Evolutionary conservation across 352 stramenopile species (phyloP).

Genomic region (Blastocystis sp.): DNA sequence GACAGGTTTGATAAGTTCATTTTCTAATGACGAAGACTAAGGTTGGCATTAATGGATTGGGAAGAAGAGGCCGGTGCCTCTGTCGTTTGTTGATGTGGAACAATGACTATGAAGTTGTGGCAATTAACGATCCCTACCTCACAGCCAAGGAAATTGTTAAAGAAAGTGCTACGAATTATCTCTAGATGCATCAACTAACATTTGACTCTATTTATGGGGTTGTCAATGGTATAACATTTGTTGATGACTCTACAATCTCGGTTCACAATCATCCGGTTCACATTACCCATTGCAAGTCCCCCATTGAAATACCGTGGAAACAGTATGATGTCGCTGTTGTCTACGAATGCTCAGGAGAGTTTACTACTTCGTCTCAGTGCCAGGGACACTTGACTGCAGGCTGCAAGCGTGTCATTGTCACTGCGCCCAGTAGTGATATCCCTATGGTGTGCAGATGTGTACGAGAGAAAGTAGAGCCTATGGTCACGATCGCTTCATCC

Average conservation of each 20-base stretch:
- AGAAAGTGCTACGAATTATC: neutral
- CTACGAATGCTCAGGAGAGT: neutral
- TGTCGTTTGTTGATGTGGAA: neutral
- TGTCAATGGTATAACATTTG: neutral
- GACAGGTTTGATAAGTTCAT: neutral
- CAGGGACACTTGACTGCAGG: neutral
- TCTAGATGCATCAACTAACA: neutral
- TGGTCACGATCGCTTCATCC: neutral
- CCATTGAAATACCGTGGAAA: neutral
- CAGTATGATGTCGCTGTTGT: neutral
- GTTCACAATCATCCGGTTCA: neutral
- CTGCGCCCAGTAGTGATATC: neutral
- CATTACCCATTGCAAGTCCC: neutral
- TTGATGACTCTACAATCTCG: neutral
- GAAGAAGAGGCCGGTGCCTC: neutral
- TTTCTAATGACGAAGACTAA: neutral
- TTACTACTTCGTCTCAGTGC: neutral
- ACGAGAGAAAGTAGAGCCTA: neutral
- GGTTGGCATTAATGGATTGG: neutral
- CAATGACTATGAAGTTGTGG: neutral
- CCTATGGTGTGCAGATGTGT: neutral
- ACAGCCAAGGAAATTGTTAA: neutral
- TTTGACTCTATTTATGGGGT: neutral
- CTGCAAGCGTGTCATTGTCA: neutral
- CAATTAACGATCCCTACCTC: neutral